phyloP scores from a whole-genome alignment of 352 stramenopile species.

The Phytophthora aleatoria region DNA sequence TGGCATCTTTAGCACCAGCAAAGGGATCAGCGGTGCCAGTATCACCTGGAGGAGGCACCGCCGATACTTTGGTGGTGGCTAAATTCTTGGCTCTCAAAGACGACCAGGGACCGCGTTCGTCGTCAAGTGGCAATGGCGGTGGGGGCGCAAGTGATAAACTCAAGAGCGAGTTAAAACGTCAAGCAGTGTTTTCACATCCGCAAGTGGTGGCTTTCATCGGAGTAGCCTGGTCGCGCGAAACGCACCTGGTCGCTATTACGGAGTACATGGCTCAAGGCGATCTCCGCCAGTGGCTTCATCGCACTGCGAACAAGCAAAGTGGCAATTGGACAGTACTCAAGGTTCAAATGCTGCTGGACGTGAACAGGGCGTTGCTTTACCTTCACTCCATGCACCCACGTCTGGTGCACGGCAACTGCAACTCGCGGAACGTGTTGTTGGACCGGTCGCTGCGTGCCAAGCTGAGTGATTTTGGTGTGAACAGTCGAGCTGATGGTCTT shows the following conservation, averaged over 20 bases:
- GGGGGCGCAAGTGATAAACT: slow-evolving; percentile 49
- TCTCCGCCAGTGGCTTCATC: slow-evolving; percentile 72
- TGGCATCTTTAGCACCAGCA: slow-evolving; percentile 46
- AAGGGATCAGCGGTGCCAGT: slow-evolving; percentile 16
- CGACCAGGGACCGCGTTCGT: slow-evolving; percentile 23
- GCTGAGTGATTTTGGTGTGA: slow-evolving; percentile 66
- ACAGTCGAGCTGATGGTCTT: slow-evolving; percentile 49
- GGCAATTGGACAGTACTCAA: slow-evolving; percentile 61
- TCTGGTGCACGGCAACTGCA: slow-evolving; percentile 66
- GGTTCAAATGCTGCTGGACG: slow-evolving; percentile 66
- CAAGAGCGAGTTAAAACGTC: slow-evolving; percentile 63
- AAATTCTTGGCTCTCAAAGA: slow-evolving; percentile 58
- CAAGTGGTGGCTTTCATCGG: slow-evolving; percentile 73
- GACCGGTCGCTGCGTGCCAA: slow-evolving; percentile 65
- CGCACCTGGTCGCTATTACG: slow-evolving; percentile 67
- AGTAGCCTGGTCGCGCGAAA: slow-evolving; percentile 72
- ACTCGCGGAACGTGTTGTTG: slow-evolving; percentile 70
- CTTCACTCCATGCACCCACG: slow-evolving; percentile 66
- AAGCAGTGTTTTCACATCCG: slow-evolving; percentile 65
- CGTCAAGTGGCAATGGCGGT: slow-evolving; percentile 9
- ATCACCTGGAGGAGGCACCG: slow-evolving; percentile 32
- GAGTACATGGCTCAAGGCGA: slow-evolving; percentile 79
- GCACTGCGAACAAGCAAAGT: slow-evolving; percentile 38
- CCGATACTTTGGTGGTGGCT: slow-evolving; percentile 50
- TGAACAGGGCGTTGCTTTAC: slow-evolving; percentile 69